These are phyloP conservation scores for Solanum chaucha DNA, from an alignment of 257 asterid species.

Conservation along the genomic window DNA sequence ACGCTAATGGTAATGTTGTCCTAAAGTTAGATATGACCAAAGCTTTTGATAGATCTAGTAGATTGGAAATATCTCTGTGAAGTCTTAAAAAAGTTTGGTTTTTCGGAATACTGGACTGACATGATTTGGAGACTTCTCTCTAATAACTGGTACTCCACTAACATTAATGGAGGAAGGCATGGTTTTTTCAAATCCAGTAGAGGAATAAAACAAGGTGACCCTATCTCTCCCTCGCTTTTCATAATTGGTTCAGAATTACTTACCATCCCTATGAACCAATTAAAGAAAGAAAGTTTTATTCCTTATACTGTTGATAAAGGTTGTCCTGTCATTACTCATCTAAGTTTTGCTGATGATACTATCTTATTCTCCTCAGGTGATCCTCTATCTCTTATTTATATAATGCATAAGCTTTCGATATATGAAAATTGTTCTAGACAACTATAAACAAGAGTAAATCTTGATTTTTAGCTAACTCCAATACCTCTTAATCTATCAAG, in stretches of 20 bases:
- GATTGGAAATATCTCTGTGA: background rate
- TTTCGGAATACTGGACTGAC: background rate
- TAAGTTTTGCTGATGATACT: background rate
- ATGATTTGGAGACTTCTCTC: background rate
- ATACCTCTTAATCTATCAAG: background rate
- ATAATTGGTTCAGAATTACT: background rate
- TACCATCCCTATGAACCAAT: background rate
- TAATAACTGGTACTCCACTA: background rate
- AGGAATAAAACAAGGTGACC: background rate
- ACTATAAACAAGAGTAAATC: background rate
- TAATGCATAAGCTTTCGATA: background rate
- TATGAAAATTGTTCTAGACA: background rate
- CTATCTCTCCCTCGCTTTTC: background rate
- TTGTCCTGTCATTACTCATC: background rate
- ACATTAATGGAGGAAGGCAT: background rate
- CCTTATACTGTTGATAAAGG: background rate
- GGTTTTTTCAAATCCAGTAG: background rate
- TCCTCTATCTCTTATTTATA: background rate
- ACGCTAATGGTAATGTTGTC: background rate
- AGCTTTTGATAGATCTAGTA: background rate
- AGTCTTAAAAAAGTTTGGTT: background rate
- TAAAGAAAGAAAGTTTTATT: background rate
- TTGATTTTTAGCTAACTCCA: no score
- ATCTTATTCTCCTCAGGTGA: background rate
- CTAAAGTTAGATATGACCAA: background rate